Evolutionary conservation across 148 eudicot species (phyloP).

Genomic region (Agrostemma githago): DNA sequence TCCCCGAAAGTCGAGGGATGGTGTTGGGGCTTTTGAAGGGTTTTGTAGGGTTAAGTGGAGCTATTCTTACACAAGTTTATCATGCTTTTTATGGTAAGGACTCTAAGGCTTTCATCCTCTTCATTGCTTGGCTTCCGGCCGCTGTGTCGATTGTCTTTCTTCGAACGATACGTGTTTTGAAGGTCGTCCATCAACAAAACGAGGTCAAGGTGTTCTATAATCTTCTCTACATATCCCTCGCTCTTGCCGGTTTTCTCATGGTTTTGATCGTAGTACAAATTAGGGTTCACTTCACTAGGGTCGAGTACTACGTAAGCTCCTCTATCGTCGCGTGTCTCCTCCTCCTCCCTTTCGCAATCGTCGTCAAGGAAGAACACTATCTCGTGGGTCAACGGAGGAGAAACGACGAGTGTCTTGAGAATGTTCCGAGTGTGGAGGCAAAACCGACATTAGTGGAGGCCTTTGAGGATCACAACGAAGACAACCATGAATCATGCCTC

Average conservation of each 20-base stretch:
- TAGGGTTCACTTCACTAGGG: slow-evolving; percentile 15
- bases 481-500: slow-evolving; percentile 16
- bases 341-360: slow-evolving; percentile 19
- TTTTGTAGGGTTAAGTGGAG: slow-evolving; percentile 33
- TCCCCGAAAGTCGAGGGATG: slow-evolving; percentile 29
- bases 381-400: slow-evolving; percentile 4
- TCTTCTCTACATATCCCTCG: slow-evolving; percentile 27
- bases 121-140: slow-evolving; percentile 29
- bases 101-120: slow-evolving; percentile 22
- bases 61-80: slow-evolving; percentile 33
- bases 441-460: background rate
- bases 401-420: background rate
- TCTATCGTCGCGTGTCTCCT: slow-evolving; percentile 16
- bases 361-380: slow-evolving; percentile 20
- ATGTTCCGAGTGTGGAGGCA: background rate
- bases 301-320: slow-evolving; percentile 17
- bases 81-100: slow-evolving; percentile 25
- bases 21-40: slow-evolving; percentile 34
- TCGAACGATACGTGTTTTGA: slow-evolving; percentile 15
- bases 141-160: slow-evolving; percentile 22
- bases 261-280: slow-evolving; percentile 25
- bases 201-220: slow-evolving; percentile 31
- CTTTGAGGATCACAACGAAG: background rate
- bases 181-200: slow-evolving; percentile 16
- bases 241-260: slow-evolving; percentile 28